Base-by-base conservation (phyloP, 495 filamentous ascomycete genomes). In the Evansstolkia leycettana region DNA sequence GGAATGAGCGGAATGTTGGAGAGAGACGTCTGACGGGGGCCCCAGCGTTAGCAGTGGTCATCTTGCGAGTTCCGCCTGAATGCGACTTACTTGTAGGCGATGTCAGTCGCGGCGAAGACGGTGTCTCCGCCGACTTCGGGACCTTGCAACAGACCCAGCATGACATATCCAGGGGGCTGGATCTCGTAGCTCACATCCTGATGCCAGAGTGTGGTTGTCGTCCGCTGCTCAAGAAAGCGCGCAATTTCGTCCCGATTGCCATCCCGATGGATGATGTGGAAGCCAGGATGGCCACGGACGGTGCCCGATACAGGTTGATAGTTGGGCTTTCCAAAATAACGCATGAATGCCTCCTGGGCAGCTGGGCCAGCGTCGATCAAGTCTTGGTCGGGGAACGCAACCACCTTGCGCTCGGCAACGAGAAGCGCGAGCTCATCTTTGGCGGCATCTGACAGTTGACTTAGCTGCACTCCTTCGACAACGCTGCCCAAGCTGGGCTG, bases 361-460 rank as follows among this genome's bases (percentile, higher is more conserved):
- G 75, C 73, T 19, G 71, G 69, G 11, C 71, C 69, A 29, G 80
- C 80, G 38, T 80, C 75, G 24, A 83, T 73, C 43, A 82, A 69
- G 41, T 75, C 64, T 52, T 88, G 82, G 25, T 75, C 65, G 25
- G 80, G 75, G 60, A 88, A 86, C 31, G 83, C 73, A 15, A 88
- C 75, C n/a, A 86, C 80, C 24, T 82, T 82, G 39, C 82, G 71
- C 52, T 74, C 76, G 15, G 83, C 67, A 38, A 87, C 73, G 12
- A 89, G 64, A 5, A 82, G 66, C 4, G 83, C 83, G 10, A 89
- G 73, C 39, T 89, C 83, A 46, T 87, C 78, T 51, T 84, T 86
- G 40, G 78, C 78, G 1, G 66, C 64, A 41, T 81, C 72, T 7
- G 67, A 76, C 19, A 89, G 68, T 35, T 70, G 57, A 39, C 70